phyloP scores from a whole-genome alignment of 1,284 basidiomycete species.

The Apiotrichum siamense region DNA sequence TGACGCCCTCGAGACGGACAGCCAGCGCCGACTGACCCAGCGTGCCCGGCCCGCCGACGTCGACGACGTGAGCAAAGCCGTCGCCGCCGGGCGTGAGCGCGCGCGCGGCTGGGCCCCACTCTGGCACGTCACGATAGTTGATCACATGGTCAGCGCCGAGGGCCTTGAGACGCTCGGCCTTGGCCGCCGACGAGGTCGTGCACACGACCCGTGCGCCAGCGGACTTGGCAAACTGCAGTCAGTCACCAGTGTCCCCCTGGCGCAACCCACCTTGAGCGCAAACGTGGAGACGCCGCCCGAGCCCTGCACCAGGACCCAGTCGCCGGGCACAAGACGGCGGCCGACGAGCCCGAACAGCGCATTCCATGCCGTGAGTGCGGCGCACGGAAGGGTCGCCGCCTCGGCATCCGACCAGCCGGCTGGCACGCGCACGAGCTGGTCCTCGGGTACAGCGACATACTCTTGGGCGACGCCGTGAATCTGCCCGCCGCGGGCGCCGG shows the following conservation, averaged over 20 bases:
- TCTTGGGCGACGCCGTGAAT: conserved; percentile 56
- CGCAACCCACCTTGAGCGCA: conserved; percentile 33
- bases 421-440: conserved; percentile 32
- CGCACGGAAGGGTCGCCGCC: conserved; percentile 44
- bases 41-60: conserved; percentile 56
- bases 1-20: conserved; percentile 49
- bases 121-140: conserved; percentile 25
- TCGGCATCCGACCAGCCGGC: conserved; percentile 39
- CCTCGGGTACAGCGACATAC: conserved; percentile 50
- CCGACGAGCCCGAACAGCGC: conserved; percentile 41
- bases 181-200: conserved; percentile 43
- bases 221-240: conserved; percentile 45
- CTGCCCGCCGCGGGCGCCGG: conserved; percentile 52
- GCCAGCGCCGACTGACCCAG: conserved; percentile 51
- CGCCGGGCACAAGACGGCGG: conserved; percentile 32
- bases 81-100: conserved; percentile 25
- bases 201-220: conserved; percentile 41
- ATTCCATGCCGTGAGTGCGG: conserved; percentile 47
- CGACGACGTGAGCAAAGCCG: conserved; percentile 58
- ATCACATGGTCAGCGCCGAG: conserved; percentile 40
- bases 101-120: conserved; percentile 42
- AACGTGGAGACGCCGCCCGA: conserved; percentile 49
- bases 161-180: conserved; percentile 29
- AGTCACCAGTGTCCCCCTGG: neutral
- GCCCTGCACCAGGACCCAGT: conserved; percentile 46